phyloP scores from a whole-genome alignment of 208 protist genomes.

The Crithidia brevicula region DNA sequence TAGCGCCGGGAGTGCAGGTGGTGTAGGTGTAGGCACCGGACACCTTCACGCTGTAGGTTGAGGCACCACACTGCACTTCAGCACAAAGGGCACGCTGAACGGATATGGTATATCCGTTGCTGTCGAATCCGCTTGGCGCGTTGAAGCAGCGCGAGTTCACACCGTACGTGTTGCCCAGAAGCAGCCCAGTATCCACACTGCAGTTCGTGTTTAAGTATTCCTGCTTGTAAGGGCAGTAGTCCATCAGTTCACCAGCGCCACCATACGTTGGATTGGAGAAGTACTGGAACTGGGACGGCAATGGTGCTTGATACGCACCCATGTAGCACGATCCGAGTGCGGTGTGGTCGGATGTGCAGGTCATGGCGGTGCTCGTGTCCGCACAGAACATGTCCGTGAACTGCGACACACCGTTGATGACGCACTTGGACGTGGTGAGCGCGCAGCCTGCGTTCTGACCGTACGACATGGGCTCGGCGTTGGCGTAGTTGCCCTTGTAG shows the following conservation, averaged over 20 bases:
- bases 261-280: neutral
- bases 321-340: neutral
- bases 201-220: constrained; percentile 32
- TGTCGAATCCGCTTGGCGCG: neutral
- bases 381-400: neutral
- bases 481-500: neutral
- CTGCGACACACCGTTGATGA: neutral
- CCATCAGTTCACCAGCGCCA: constrained; percentile 33
- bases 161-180: neutral
- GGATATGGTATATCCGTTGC: neutral
- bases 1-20: neutral
- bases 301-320: neutral
- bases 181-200: neutral
- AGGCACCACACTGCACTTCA: neutral
- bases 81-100: neutral
- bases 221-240: constrained; percentile 53
- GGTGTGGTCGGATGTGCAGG: neutral
- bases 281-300: constrained; percentile 35
- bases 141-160: neutral
- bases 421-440: neutral
- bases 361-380: neutral
- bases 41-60: neutral
- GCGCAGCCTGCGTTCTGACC: constrained; percentile 62
- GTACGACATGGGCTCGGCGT: constrained; percentile 56
- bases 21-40: neutral